Percentiles rank a stretch among this genome's conserved stretches.
Evolutionary conservation across 2,329 filamentous ascomycete species (phyloP).

Genomic region (Colletotrichum salicis): DNA sequence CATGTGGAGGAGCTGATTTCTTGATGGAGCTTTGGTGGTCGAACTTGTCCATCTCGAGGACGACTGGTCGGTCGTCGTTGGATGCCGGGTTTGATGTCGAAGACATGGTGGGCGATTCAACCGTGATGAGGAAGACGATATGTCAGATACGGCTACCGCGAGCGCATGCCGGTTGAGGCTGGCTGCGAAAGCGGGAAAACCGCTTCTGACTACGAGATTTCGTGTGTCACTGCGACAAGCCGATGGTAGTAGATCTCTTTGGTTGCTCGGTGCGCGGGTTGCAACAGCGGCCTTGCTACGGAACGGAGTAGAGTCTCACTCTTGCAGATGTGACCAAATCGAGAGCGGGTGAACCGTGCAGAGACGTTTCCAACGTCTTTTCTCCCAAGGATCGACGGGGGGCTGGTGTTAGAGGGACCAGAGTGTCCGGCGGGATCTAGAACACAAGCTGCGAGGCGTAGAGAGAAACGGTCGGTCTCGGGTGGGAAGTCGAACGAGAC

Average conservation of each 20-base stretch:
- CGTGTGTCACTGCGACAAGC: background rate
- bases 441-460: background rate
- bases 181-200: too few relatives aligned
- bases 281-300: background rate
- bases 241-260: background rate
- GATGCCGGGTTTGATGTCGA: background rate
- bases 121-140: background rate
- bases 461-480: background rate
- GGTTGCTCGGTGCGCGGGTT: too few relatives aligned
- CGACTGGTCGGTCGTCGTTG: background rate
- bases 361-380: background rate
- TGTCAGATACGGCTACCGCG: too few relatives aligned
- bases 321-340: background rate
- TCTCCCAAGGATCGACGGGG: background rate
- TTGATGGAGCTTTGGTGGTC: slow-evolving; percentile 48
- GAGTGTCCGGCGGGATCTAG: background rate
- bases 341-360: background rate
- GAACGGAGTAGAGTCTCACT: too few relatives aligned
- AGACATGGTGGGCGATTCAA: background rate
- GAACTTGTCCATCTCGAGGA: slow-evolving; percentile 44
- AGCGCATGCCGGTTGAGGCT: background rate
- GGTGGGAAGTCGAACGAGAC: background rate
- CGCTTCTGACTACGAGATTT: background rate
- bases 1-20: slow-evolving; percentile 40
- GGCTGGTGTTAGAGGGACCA: background rate